Evolutionary conservation across 73 alveolate genomes (phyloP).

Genomic region (Paramecium caudatum): DNA sequence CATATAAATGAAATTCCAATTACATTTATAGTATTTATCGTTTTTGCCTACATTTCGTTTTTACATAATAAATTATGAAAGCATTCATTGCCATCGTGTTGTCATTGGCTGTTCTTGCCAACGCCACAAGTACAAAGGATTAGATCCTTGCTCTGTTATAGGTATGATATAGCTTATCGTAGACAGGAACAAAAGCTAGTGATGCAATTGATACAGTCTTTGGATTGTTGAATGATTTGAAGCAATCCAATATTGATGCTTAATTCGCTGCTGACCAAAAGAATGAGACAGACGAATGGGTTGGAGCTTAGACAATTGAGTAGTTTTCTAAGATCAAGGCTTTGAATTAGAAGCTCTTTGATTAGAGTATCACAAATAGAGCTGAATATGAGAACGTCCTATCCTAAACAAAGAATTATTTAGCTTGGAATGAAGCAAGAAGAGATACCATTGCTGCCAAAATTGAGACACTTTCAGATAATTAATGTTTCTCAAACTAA

Average conservation of each 20-base stretch:
- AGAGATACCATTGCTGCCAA: slow-evolving; percentile 41
- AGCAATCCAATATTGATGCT: slow-evolving; percentile 57
- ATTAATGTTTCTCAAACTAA: slow-evolving; percentile 60
- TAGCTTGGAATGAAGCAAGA: slow-evolving; percentile 71
- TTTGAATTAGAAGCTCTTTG: slow-evolving; percentile 26
- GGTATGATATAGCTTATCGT: background rate
- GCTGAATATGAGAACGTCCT: slow-evolving; percentile 23
- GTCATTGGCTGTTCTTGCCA: slow-evolving; percentile 26
- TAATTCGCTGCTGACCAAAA: slow-evolving; percentile 60
- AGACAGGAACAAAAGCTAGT: slow-evolving; percentile 68
- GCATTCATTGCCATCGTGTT: background rate
- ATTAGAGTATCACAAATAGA: slow-evolving; percentile 12
- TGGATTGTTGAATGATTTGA: slow-evolving; percentile 49
- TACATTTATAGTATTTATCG: too few relatives aligned
- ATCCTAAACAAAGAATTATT: slow-evolving; percentile 43
- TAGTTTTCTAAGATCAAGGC: slow-evolving; percentile 19
- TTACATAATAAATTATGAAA: slow-evolving; percentile 49
- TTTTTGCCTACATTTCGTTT: too few relatives aligned
- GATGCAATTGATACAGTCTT: slow-evolving; percentile 69
- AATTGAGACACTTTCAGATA: slow-evolving; percentile 54
- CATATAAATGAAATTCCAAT: slow-evolving; percentile 18
- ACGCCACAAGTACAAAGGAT: slow-evolving; percentile 56
- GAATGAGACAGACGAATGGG: slow-evolving; percentile 61
- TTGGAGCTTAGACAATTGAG: slow-evolving; percentile 60
- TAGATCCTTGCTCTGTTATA: slow-evolving; percentile 53